Evolutionary conservation across 305 asterid genomes (phyloP), one percentile per base, ranked within the genome.

Genomic region (Solanum hybrid): DNA sequence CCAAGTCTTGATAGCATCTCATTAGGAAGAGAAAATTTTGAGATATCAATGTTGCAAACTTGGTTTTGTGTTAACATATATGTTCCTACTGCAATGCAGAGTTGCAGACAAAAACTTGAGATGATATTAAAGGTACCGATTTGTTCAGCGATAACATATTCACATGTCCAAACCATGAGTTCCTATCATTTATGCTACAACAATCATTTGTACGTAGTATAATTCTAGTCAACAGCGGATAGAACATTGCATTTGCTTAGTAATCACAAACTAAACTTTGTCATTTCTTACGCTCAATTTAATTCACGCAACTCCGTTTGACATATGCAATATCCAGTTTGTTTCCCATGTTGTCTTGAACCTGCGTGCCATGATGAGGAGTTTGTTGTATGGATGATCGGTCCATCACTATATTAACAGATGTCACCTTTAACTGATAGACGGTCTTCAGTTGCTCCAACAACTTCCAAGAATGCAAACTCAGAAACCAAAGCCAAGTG

Each of bases 401-500:
- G 15, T 27, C 26, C 41, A 84, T 84, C 38, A 10, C 29, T 84
- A 84, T 82, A 82, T 29, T 51, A 84, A 51, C 73, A 45, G 22
- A 84, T 29, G 76, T 31, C 88, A 84, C 75, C 31, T 51, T 84
- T 11, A 51, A 84, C 31, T 31, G 75, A 51, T 31, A 84, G 41
- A 84, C 1, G 6, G 41, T 51, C 79, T 79, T 89, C 87, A 61
- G 24, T n/a, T 68, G 77, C 90, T 36, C 32, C 86, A 79, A 36
- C 32, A 79, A 37, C 32, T 61, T 70, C 73, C 73, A 68, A 37
- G 88, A 91, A 92, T 3, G 91, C 90, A 90, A 87, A 91, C 61
- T 92, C 94, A 82, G 93, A 89, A 17, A 90, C 94, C 93, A 92
- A 90, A 14, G 93, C 88, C 91, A 92, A 90, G 86, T 92, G 94